Conservation (phyloP, 1,139 yeast species). For the Debaryomyces fabryi region DNA sequence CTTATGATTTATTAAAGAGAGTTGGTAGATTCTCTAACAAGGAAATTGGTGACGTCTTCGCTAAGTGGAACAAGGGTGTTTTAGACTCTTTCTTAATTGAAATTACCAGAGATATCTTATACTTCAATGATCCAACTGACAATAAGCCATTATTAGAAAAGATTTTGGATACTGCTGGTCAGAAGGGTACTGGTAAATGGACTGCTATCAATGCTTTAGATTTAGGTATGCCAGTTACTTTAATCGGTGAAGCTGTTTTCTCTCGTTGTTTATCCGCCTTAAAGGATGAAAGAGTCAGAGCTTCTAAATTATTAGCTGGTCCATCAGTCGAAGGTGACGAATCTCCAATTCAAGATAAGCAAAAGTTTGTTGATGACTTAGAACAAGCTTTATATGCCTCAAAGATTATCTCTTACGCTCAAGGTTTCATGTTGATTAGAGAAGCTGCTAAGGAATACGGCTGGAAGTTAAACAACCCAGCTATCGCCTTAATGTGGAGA, state of each 20-base stretch:
- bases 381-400: slow-evolving; percentile 99
- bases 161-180: slow-evolving; percentile 96
- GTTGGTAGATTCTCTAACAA: slow-evolving; percentile 87
- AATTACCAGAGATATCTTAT: slow-evolving; percentile 93
- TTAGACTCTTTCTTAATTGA: slow-evolving; percentile 96
- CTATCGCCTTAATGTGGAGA: slow-evolving; percentile 99
- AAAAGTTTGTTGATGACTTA: slow-evolving; percentile 85
- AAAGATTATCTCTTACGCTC: slow-evolving; percentile 97
- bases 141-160: slow-evolving; percentile 94
- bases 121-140: slow-evolving; percentile 81
- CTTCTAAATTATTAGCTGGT: slow-evolving; percentile 77
- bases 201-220: slow-evolving; percentile 98
- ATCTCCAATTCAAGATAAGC: slow-evolving; percentile 67
- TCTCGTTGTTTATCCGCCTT: slow-evolving; percentile 94
- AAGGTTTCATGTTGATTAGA: slow-evolving; percentile 98
- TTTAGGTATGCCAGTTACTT: slow-evolving; percentile 97
- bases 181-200: slow-evolving; percentile 99
- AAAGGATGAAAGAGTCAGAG: slow-evolving; percentile 87
- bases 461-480: slow-evolving; percentile 98
- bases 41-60: slow-evolving; percentile 93
- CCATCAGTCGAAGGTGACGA: slow-evolving; percentile 62
- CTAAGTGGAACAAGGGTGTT: slow-evolving; percentile 96
- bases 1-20: slow-evolving; percentile 94
- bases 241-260: slow-evolving; percentile 98
- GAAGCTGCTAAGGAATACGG: slow-evolving; percentile 97